Evolutionary conservation across 225 moss, liverwort and hornwort genomes (phyloP), one percentile per base, ranked within the genome.

Genomic region (Physcomitrium patens): DNA sequence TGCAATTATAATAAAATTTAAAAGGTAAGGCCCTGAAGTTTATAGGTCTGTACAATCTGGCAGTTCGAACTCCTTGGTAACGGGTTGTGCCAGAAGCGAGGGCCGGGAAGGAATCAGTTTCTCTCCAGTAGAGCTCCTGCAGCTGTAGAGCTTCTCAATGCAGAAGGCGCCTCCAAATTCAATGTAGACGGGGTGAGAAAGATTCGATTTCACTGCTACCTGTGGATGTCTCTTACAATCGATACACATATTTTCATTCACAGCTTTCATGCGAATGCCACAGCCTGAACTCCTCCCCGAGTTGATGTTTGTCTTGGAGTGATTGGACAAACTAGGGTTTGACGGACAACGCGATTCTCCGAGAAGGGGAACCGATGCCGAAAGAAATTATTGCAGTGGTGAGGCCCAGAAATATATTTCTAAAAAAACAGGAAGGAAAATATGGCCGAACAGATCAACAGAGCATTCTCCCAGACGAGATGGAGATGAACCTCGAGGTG

Each of bases 401-500:
- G n/a, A 59, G 84, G 65, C 84, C 87, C 17, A 76, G 74, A 55
- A 59, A 48, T 72, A 62, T 80, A 10, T 47, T 67, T n/a, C 7
- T 47, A 28, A 76, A 65, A 69, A 79, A 78, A 12, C 65, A 60
- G 50, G 69, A 63, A 10, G 47, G 22, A 26, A 42, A 26, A 10
- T 27, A 50, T 5, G 46, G 61, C 54, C 8, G 71, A 28, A 77
- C 71, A 0, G 84, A 82, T 18, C 79, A 82, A 14, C 52, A 74
- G 18, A 80, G 77, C 65, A 87, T 87, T 7, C 54, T 84, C 31
- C 77, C 79, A 0, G 78, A 87, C 1, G 79, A 76, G 51, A 79
- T 84, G 87, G 87, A 84, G 49, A 87, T 87, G 87, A 74, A 82
- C 43, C 49, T 87, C 22, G 84, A 87, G 75, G 87, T 87, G 50